Percentiles rank a stretch among this genome's conserved stretches.
Evolutionary conservation across 495 filamentous ascomycete species (phyloP).

Genomic region (Annulohypoxylon maeteangense): DNA sequence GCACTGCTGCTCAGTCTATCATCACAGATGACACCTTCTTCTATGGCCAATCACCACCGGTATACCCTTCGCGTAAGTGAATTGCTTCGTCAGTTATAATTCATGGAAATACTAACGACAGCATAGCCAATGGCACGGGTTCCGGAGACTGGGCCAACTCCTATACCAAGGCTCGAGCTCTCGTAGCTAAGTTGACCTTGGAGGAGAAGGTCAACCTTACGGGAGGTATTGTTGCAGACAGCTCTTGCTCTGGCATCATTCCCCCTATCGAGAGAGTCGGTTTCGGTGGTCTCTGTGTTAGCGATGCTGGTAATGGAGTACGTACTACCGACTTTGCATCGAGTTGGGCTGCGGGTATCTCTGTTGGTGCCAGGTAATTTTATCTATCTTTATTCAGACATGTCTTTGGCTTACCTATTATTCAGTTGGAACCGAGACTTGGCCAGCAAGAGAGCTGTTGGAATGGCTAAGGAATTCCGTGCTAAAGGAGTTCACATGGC

Average conservation of each 20-base stretch:
- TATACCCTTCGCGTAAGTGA: conserved; percentile 66
- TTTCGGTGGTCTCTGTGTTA: conserved; percentile 71
- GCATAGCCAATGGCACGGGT: conserved; percentile 65
- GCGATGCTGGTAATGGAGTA: conserved; percentile 71
- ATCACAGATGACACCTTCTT: conserved; percentile 61
- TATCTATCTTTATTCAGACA: not conserved
- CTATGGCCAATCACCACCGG: conserved; percentile 66
- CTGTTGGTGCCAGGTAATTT: conserved; percentile 66
- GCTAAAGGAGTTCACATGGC: conserved; percentile 73
- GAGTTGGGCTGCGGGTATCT: conserved; percentile 64
- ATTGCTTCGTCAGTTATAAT: not conserved
- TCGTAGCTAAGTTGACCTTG: conserved; percentile 67
- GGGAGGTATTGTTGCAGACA: conserved; percentile 56
- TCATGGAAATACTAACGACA: conserved; percentile 68
- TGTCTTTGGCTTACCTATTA: conserved; percentile 22
- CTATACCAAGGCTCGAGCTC: conserved; percentile 60
- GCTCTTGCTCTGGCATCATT: conserved; percentile 64
- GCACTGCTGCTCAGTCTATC: conserved; percentile 32
- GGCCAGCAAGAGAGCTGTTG: conserved; percentile 57
- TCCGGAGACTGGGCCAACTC: conserved; percentile 59
- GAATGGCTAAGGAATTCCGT: conserved; percentile 66
- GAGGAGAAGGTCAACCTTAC: conserved; percentile 71
- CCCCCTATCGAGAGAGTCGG: conserved; percentile 63
- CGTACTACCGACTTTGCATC: conserved; percentile 70
- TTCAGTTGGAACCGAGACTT: conserved; percentile 69